Evolutionary conservation across 1,284 basidiomycete species (phyloP).

Genomic region (Coniophora puteana): DNA sequence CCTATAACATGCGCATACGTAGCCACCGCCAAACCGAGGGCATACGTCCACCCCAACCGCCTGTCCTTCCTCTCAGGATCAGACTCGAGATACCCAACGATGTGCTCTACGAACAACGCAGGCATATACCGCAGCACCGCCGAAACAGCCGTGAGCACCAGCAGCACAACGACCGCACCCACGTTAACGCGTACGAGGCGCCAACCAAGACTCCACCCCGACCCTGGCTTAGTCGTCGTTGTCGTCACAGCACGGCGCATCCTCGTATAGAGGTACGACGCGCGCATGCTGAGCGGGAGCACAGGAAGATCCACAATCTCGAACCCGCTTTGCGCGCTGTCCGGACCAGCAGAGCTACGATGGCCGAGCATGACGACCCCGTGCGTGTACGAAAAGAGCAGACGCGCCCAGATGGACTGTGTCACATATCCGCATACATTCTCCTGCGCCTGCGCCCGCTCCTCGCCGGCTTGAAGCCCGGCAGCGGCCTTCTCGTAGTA

Average conservation of each 20-base stretch:
- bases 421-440: conserved; percentile 65
- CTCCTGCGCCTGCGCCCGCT: conserved; percentile 52
- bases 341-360: conserved; percentile 55
- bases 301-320: conserved; percentile 87
- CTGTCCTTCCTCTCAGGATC: conserved; percentile 49
- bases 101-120: conserved; percentile 67
- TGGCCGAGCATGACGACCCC: conserved; percentile 83
- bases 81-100: conserved; percentile 74
- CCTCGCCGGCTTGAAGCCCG: conserved; percentile 46
- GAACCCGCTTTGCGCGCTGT: no score
- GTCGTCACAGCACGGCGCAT: conserved; percentile 33
- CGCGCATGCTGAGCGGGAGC: conserved; percentile 68
- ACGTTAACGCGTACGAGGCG: conserved; percentile 54
- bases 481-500: conserved; percentile 75
- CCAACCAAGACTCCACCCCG: conserved; percentile 62
- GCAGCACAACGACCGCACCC: conserved; percentile 37
- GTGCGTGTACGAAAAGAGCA: conserved; percentile 78
- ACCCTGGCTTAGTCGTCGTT: conserved; percentile 36
- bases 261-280: conserved; percentile 47
- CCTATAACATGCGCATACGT: conserved; percentile 41
- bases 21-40: conserved; percentile 63
- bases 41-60: conserved; percentile 74
- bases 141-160: conserved; percentile 55
- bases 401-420: conserved; percentile 22
- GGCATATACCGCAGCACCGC: conserved; percentile 78